Percentiles rank a stretch among this genome's conserved stretches.
These are phyloP conservation scores for Hanseniaspora occidentalis DNA, from an alignment of 805 yeast genomes.

Conservation along the genomic window DNA sequence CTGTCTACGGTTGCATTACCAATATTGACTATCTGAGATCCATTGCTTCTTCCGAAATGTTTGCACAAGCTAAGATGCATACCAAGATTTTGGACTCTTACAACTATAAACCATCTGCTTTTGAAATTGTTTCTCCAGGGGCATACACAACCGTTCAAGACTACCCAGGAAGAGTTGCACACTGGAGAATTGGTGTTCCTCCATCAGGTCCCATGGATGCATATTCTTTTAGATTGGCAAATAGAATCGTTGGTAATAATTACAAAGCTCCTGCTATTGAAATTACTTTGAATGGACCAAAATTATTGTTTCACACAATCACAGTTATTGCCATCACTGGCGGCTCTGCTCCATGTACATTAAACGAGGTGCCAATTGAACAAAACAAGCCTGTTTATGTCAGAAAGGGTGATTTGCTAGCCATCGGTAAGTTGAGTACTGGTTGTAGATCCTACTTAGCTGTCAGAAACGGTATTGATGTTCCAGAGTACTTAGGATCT, in stretches of 20 bases:
- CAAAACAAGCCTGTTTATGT: conserved; percentile 68
- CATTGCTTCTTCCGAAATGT: conserved; percentile 75
- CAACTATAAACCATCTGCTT: conserved; percentile 68
- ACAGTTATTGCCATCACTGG: conserved; percentile 76
- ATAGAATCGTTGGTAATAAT: conserved; percentile 82
- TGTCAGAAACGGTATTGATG: conserved; percentile 86
- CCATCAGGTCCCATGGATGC: conserved; percentile 98
- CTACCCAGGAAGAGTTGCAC: conserved; percentile 79
- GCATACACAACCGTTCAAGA: conserved; percentile 96
- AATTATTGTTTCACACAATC: conserved; percentile 71
- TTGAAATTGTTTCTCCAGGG: conserved; percentile 81
- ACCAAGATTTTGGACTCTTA: conserved; percentile 80
- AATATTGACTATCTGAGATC: conserved; percentile 83
- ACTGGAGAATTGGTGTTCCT: conserved; percentile 72
- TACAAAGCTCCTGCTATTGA: conserved; percentile 79
- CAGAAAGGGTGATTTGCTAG: conserved; percentile 61
- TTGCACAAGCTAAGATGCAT: conserved; percentile 68
- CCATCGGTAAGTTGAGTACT: conserved; percentile 64
- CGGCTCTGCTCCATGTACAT: conserved; percentile 56
- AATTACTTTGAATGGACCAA: conserved; percentile 79
- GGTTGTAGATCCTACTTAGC: conserved; percentile 91
- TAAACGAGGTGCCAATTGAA: conserved; percentile 43
- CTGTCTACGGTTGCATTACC: conserved; percentile 77
- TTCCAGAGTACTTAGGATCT: conserved; percentile 89
- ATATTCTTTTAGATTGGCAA: conserved; percentile 80